Evolutionary conservation across 1,284 basidiomycete genomes (phyloP), one percentile per base, ranked within the genome.

Genomic region (Malassezia dermatis): DNA sequence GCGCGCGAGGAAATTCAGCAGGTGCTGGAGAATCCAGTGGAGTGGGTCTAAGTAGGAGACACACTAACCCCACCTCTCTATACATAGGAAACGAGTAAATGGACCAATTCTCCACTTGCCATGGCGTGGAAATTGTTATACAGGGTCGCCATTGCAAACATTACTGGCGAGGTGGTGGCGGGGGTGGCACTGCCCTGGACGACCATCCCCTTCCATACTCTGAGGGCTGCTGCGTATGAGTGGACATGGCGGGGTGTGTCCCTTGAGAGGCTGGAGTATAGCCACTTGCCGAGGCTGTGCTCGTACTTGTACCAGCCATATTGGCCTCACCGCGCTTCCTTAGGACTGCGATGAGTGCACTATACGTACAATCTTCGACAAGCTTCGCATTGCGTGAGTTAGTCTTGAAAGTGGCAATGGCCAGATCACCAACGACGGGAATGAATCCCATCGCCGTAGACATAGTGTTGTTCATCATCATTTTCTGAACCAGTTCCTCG

Each of bases 381-480:
- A 75, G 51, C 35, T 64, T 71, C 2, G 87, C 89, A 69, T 94
- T 94, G 60, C 90, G 80, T 40, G 83, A 86, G 76, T 94, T 95
- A n/a, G 88, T 83, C 73, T 89, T 90, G 80, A 80, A 93, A 76
- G 77, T 46, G 78, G 88, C 69, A 30, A 89, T 75, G 4, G 84
- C 71, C 46, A 94, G 72, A 73, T 91, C 88, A 2, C 89, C 90
- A 0, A 82, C 80, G 35, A 88, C 40, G 0, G 89, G 90, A 4
- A 94, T 76, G 48, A 90, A 64, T 27, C 89, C 87, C 6, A 88
- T 78, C 0, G 78, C 80, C 0, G 82, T 82, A 17, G 84, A 84
- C 13, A 91, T 77, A 5, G 81, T 79, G 61, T 88, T 88, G 78
- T 93, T 89, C 57, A 84, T 58, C 42, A 87, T 62, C 89, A 94